Conservation (phyloP, 177 flowering plant genomes). For the Tripterygium wilfordii region DNA sequence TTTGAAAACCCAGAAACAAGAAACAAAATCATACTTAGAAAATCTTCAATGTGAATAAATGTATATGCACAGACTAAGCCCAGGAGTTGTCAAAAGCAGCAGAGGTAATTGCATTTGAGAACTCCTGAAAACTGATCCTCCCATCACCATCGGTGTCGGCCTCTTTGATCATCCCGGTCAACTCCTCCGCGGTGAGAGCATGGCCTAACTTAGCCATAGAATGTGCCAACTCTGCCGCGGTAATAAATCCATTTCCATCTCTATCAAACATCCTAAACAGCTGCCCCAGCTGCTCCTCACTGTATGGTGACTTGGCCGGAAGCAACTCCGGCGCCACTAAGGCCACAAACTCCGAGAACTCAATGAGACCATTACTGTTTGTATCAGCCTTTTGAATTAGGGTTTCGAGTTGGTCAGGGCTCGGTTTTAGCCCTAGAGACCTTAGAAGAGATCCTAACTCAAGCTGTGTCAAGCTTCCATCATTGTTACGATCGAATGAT, state of each 20-base stretch:
- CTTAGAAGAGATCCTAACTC: conserved; percentile 87
- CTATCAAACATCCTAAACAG: conserved; percentile 75
- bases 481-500: conserved; percentile 80
- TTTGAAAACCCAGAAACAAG: neutral
- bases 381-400: conserved; percentile 70
- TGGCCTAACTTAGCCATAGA: conserved; percentile 92
- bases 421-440: conserved; percentile 74
- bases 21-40: no score
- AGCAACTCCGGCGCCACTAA: conserved; percentile 81
- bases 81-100: conserved; percentile 93
- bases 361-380: conserved; percentile 76
- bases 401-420: conserved; percentile 64
- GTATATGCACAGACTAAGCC: conserved; percentile 27
- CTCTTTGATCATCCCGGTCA: conserved; percentile 92
- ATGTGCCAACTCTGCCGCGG: conserved; percentile 88
- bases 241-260: conserved; percentile 85
- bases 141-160: conserved; percentile 95
- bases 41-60: no score
- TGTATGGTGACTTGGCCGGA: conserved; percentile 62
- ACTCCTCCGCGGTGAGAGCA: conserved; percentile 76
- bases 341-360: conserved; percentile 84
- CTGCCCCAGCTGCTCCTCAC: conserved; percentile 63
- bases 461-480: conserved; percentile 86
- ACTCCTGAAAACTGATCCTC: conserved; percentile 68
- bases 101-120: conserved; percentile 66